Percentiles rank a stretch among this genome's conserved stretches.
Conservation (phyloP, 2,329 filamentous ascomycete species). For the Calonectria pauciramosa region DNA sequence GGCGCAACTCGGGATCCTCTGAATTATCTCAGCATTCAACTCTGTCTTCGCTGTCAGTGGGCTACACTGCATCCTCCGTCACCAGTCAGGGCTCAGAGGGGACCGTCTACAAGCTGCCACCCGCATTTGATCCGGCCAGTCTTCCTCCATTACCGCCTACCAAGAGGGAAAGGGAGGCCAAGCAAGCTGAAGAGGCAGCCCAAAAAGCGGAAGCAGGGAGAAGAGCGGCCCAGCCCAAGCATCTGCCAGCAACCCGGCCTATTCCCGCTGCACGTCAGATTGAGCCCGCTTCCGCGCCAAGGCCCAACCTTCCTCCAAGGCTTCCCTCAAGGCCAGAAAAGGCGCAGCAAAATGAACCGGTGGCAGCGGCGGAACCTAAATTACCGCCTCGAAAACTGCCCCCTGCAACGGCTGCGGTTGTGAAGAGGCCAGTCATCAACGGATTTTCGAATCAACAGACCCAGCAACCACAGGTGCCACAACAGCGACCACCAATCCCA, state of each 20-base stretch:
- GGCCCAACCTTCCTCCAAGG: conserved; percentile 63
- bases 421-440: conserved; percentile 33
- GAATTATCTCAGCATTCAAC: conserved; percentile 68
- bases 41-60: conserved; percentile 66
- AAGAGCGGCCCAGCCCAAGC: conserved; percentile 40
- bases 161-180: conserved; percentile 65
- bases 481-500: conserved; percentile 31
- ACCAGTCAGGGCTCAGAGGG: conserved; percentile 63
- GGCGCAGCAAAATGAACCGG: conserved; percentile 30
- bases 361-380: conserved; percentile 22
- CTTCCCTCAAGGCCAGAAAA: conserved; percentile 64
- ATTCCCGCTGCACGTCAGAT: conserved; percentile 38
- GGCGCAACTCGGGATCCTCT: conserved; percentile 71
- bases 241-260: conserved; percentile 29
- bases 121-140: conserved; percentile 67
- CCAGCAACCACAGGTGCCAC: conserved; percentile 15
- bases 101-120: conserved; percentile 65
- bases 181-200: conserved; percentile 48
- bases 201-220: conserved; percentile 35
- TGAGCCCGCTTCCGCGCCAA: conserved; percentile 38
- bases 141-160: conserved; percentile 71
- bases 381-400: conserved; percentile 36
- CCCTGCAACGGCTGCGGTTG: conserved; percentile 28
- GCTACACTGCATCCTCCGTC: conserved; percentile 59
- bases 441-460: conserved; percentile 28